Base-by-base conservation (phyloP, 2,329 filamentous ascomycete genomes). In the Colletotrichum lupini region DNA sequence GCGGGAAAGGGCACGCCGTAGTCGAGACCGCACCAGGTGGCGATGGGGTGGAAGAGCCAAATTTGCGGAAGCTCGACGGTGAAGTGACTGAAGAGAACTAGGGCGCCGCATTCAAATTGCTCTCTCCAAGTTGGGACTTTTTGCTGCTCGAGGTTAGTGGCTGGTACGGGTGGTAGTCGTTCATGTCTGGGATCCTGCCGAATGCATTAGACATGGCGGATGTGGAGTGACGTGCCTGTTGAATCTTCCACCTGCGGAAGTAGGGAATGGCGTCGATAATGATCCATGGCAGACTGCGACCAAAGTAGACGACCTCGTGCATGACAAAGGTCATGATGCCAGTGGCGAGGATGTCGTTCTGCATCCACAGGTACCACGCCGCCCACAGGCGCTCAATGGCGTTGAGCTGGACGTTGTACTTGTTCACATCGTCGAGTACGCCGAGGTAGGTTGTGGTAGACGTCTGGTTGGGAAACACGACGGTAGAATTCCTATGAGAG, bases 21-120 rank as follows among this genome's bases (percentile, higher is more conserved):
- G 72, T 92, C 89, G 84, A 99, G 93, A 79, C 97, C 97, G 82
- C 95, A 95, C 85, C 91, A 97, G 81, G 95, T 94, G 69, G 96
- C 96, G 87, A 98, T 91, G 49, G 97, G 97, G 87, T 99, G 97
- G 90, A 99, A 99, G 79, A 98, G 90, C 96, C 96, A 98, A 83
- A 98, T 98, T 85, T 98, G 97, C 74, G 97, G 97, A 49, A 99
- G 91, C 85, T 99, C 97, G 83, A 98, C 97, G 77, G 97, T 98
- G 85, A 98, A 97, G 84, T 99, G 97, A 82, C 92, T 95, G 79
- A 98, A 87, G 77, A 99, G 92, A 76, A 99, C 97, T 77, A 98
- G 92, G 82, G 91, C 92, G 73, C 96, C 95, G 86, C 97, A 99
- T 80, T 95, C 91, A 91, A 94, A 97, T 85, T 99, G 97, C 83